phyloP scores from a whole-genome alignment of 495 filamentous ascomycete genomes.

The Xylaria curta region DNA sequence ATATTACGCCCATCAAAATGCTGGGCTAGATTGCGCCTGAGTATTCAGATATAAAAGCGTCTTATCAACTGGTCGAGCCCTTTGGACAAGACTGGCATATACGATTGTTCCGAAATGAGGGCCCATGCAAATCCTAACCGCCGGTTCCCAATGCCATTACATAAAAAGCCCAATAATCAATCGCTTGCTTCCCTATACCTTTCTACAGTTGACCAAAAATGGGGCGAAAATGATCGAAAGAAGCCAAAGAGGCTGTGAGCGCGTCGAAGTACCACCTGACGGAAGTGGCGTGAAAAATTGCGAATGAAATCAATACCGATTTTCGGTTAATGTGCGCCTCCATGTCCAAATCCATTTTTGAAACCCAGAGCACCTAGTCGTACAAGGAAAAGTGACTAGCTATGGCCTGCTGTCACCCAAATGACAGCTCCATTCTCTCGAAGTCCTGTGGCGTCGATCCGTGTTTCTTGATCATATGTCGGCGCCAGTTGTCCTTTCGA shows the following conservation, averaged over 20 bases:
- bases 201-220: constrained; percentile 16
- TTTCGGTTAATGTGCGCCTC: not conserved
- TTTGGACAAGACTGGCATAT: constrained; percentile 4
- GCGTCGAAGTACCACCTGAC: not conserved
- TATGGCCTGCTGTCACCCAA: constrained; percentile 22
- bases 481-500: constrained; percentile 58
- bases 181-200: constrained; percentile 26
- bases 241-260: not conserved
- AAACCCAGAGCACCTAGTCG: not conserved
- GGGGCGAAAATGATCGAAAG: not conserved
- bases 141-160: constrained; percentile 12
- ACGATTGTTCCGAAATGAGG: not conserved
- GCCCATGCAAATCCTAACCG: constrained; percentile 14
- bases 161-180: constrained; percentile 22
- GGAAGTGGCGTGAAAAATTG: not conserved
- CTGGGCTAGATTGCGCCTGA: not conserved
- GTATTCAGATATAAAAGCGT: not conserved
- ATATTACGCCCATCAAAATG: not conserved
- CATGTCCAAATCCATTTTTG: constrained; percentile 5
- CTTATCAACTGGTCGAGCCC: not conserved
- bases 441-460: constrained; percentile 33
- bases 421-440: constrained; percentile 38
- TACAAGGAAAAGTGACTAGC: constrained; percentile 11
- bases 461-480: constrained; percentile 60
- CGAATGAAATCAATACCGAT: not conserved